Conservation (phyloP, 805 yeast genomes). For the Starmera caribaea region DNA sequence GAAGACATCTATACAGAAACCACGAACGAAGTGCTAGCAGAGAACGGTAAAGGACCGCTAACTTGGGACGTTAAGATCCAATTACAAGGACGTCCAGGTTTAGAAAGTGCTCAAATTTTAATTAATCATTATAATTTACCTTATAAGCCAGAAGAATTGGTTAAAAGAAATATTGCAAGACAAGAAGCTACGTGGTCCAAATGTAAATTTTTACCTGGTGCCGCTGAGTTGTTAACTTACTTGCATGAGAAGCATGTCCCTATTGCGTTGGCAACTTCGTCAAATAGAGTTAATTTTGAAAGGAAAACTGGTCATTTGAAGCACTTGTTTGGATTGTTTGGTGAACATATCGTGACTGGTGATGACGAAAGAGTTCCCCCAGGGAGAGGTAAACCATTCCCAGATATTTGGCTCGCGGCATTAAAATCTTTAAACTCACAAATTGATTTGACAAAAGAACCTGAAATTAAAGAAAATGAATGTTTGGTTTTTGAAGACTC, state of each 20-base stretch:
- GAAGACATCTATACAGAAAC: constrained; percentile 87
- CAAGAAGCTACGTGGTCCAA: constrained; percentile 53
- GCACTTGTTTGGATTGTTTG: constrained; percentile 56
- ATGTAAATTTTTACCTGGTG: constrained; percentile 75
- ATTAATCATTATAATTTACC: constrained; percentile 64
- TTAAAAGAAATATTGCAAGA: constrained; percentile 36
- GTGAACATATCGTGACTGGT: constrained; percentile 67
- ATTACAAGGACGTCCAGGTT: constrained; percentile 88
- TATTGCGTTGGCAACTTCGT: constrained; percentile 86
- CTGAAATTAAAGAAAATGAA: constrained; percentile 62
- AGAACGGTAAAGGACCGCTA: constrained; percentile 66
- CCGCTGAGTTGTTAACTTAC: constrained; percentile 51
- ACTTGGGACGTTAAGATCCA: constrained; percentile 87
- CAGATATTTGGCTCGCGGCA: constrained; percentile 87
- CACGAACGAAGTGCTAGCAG: constrained; percentile 52
- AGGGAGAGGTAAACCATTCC: constrained; percentile 90
- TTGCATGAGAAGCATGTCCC: constrained; percentile 52
- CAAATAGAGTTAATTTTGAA: constrained; percentile 49
- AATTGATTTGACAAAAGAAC: constrained; percentile 23
- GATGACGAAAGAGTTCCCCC: constrained; percentile 76
- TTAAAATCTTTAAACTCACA: constrained; percentile 60
- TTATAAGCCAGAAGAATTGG: constrained; percentile 55
- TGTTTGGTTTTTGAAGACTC: constrained; percentile 95
- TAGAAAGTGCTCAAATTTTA: constrained; percentile 54
- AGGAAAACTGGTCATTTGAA: constrained; percentile 65